Percentiles rank a stretch among this genome's conserved stretches.
Conservation (phyloP, 1,284 basidiomycete genomes). For the Ceratobasidium sp. region DNA sequence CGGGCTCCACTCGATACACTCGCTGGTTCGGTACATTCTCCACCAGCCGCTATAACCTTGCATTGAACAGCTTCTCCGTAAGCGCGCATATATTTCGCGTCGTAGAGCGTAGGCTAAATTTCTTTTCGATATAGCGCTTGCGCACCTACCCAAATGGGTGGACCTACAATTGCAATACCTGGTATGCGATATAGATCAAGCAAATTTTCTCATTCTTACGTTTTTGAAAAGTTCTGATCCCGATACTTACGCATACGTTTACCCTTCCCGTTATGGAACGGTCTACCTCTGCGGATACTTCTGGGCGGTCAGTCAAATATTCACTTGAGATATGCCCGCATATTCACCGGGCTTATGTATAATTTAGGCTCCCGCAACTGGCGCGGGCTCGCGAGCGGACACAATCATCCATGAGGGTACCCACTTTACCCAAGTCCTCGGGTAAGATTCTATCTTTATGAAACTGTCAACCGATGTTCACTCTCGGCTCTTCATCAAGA, state of each 20-base stretch:
- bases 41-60: not conserved
- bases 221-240: conserved; percentile 10
- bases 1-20: conserved; percentile 20
- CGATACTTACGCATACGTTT: conserved; percentile 36
- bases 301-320: conserved; percentile 6
- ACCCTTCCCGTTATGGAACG: conserved; percentile 28
- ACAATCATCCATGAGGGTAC: conserved; percentile 38
- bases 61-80: conserved; percentile 23
- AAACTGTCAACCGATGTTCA: not conserved
- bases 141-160: conserved; percentile 26
- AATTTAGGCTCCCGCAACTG: conserved; percentile 28
- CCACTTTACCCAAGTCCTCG: conserved; percentile 37
- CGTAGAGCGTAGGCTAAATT: not conserved
- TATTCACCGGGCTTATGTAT: not conserved
- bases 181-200: not conserved
- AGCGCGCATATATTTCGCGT: not conserved
- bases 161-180: conserved; percentile 31
- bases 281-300: conserved; percentile 35
- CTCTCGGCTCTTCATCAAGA: not conserved
- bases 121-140: conserved; percentile 1
- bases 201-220: not conserved
- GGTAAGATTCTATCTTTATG: not conserved
- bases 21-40: conserved; percentile 37
- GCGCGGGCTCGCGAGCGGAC: conserved; percentile 33
- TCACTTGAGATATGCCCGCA: not conserved